Evolutionary conservation across 805 yeast species (phyloP), one percentile per base, ranked within the genome.

Genomic region (Blastobotrys muscicola): DNA sequence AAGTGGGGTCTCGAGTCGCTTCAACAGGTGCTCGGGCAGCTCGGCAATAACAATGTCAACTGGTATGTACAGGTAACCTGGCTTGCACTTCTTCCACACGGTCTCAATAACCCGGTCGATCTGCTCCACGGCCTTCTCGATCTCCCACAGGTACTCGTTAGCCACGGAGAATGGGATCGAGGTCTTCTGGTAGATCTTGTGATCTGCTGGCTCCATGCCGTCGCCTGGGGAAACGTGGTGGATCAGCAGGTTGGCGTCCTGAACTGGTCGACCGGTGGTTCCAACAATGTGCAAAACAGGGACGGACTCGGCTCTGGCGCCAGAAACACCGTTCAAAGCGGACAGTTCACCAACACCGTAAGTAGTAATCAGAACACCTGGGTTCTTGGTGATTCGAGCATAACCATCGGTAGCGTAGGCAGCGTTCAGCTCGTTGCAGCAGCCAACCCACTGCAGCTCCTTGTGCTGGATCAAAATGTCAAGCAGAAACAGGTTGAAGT

Each of bases 361-460:
- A 3, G 96, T 86, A 42, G 89, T 78, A 43, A 76, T 62, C 34
- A 76, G 60, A 14, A 78, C 86, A 42, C 86, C 85, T 5, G 83
- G 72, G n/a, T 75, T 72, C 39, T 71, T 68, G 26, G 79, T 70
- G 36, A 68, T 67, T 48, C 90, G 72, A 13, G 92, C 77, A 56
- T 85, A 89, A 4, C 96, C 97, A 60, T 89, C 96, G 6, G 90
- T 89, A 4, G 92, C 79, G 59, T 89, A 87, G 7, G 94, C 92
- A 3, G 92, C 81, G 57, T 87, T 89, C 50, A 87, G 70, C 65
- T 87, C 97, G 57, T 87, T 87, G 66, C 95, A 85, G 47, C 78
- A 76, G 16, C 95, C 95, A 39, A 84, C 69, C 85, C 94, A 86
- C 42, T 75, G 64, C 52, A 82, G 59, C 8, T 67, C 68, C 4